Conservation (phyloP, 1,284 basidiomycete species). For the Fomitopsis betulina region DNA sequence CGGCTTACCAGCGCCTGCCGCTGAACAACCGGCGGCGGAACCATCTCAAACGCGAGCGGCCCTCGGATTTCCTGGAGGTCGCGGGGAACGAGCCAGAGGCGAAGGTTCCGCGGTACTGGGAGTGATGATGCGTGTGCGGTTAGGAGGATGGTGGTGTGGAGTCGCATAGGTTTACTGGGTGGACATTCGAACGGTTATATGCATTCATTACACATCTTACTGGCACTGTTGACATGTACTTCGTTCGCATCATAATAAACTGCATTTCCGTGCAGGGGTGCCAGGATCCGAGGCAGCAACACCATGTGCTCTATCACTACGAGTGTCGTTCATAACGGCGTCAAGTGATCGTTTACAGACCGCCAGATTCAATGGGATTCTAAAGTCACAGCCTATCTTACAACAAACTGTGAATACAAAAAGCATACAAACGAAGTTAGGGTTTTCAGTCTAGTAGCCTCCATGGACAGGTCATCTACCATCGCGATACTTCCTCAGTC, state of each 20-base stretch:
- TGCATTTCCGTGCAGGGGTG: background rate
- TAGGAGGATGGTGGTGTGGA: background rate
- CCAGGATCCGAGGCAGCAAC: background rate
- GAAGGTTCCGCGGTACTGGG: constrained; percentile 74
- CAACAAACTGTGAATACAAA: no score
- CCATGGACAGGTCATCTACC: no score
- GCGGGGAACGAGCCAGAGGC: constrained; percentile 51
- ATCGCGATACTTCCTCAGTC: no score
- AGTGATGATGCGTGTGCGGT: constrained; percentile 33
- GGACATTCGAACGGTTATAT: background rate
- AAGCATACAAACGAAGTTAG: no score
- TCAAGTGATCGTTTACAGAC: no score
- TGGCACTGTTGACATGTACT: constrained; percentile 7
- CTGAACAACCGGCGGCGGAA: constrained; percentile 72
- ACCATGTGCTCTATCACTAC: no score
- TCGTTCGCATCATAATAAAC: background rate
- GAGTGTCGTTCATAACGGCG: no score
- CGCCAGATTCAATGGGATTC: no score
- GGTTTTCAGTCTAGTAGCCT: no score
- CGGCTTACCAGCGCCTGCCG: constrained; percentile 79
- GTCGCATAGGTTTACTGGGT: background rate
- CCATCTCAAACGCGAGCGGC: constrained; percentile 72
- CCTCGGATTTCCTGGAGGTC: constrained; percentile 78
- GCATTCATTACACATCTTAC: constrained; percentile 1
- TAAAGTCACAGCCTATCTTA: no score